Base-by-base conservation (phyloP, 2,329 filamentous ascomycete species). In the Fusarium begoniae region DNA sequence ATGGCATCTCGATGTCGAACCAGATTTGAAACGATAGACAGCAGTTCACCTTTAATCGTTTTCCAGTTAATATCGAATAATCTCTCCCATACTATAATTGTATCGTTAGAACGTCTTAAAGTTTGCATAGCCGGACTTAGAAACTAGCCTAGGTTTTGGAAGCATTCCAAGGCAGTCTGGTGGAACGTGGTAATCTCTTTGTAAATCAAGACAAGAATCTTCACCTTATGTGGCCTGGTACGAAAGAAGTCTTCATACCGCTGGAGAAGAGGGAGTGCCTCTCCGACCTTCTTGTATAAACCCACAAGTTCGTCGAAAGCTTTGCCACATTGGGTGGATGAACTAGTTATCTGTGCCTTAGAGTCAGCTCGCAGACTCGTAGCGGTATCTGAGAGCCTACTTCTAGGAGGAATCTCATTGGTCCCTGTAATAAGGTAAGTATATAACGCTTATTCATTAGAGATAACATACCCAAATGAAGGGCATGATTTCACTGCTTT, bases 281-380 rank as follows among this genome's bases (percentile, higher is more conserved):
- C 30, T 0, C 47, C 47, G 0, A 51, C 0, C 15, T 32, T 30
- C 18, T 35, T 0, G 15, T 51, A 51, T 9, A 35, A 7, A 1
- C 15, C 22, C 2, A 51, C 22, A 18, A 51, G 15, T 2, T 51
- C 15, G 3, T 7, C 8, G 0, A 35, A 51, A 6, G 45, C 45
- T 2, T 8, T 24, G 0, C 0, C 7, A 0, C 11, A 7, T 3
- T 0, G 0, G 0, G 0, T 11, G 0, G 45, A 48, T 13, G 47
- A 50, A 24, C 15, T 51, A 6, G 28, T 48, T 48, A 3, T 22
- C 45, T 48, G 9, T 15, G 13, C 6, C 0, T 13, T 17, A 0
- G 4, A 22, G 45, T 48, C 9, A 48, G 45, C 9, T 22, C 9
- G 6, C 4, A 22, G 3, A 17, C 4, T 17, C 4, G 0, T 1